Percentiles rank a stretch among this genome's conserved stretches.
Evolutionary conservation across 371 early-diverging fungal genomes (phyloP).

Genomic region (Lichtheimia hyalospora): DNA sequence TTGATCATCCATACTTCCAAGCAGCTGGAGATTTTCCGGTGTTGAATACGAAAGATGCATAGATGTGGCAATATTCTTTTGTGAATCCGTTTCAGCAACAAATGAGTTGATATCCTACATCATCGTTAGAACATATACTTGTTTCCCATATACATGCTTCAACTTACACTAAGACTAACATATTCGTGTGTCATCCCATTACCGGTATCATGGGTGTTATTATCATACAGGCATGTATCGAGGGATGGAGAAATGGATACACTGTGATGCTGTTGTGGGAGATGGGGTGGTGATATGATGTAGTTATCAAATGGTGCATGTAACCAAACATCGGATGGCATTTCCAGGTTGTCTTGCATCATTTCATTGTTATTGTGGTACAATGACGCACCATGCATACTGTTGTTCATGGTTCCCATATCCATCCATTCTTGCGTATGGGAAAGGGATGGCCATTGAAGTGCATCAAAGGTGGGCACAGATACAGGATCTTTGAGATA

Average conservation of each 20-base stretch:
- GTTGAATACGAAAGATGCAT: conserved; percentile 21
- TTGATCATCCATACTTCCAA: conserved; percentile 8
- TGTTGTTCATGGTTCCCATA: no score
- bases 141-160: not conserved
- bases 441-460: not conserved
- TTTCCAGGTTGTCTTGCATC: no score
- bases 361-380: no score
- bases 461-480: conserved; percentile 2
- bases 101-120: conserved; percentile 45
- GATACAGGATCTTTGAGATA: conserved; percentile 14
- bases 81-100: conserved; percentile 40
- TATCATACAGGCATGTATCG: conserved; percentile 1
- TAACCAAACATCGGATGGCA: no score
- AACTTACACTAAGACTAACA: conserved; percentile 38
- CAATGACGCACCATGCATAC: no score
- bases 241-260: not conserved
- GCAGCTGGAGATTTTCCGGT: conserved; percentile 13
- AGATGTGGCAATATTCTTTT: conserved; percentile 20
- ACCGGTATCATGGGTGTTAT: not conserved
- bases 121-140: not conserved
- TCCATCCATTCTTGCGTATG: no score
- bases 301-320: no score
- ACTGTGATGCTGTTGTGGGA: no score
- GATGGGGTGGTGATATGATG: no score
- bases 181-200: conserved; percentile 18